These are phyloP conservation scores for Picea abies DNA, from an alignment of 83 land plant species.

Conservation along the genomic window DNA sequence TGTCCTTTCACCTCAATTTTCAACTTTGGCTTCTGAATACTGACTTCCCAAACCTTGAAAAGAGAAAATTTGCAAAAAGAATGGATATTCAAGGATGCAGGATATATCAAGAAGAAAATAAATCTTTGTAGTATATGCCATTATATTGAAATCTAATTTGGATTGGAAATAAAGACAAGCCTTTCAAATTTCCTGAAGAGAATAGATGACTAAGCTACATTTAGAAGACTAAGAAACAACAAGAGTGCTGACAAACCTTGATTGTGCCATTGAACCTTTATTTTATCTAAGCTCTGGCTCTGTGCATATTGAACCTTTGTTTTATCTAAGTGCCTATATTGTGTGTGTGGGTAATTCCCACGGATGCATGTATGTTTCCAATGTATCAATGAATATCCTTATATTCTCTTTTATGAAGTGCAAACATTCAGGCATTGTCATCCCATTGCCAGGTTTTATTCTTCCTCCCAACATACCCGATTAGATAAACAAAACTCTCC, in stretches of 20 bases:
- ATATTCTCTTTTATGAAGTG: no score
- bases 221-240: background rate
- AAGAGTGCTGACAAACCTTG: conserved; percentile 4
- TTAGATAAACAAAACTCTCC: background rate
- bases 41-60: conserved; percentile 19
- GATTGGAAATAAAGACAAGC: background rate
- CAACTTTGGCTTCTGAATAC: conserved; percentile 8
- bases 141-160: background rate
- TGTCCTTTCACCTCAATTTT: conserved; percentile 12
- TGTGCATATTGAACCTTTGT: no score
- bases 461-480: background rate
- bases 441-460: background rate
- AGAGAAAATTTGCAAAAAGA: conserved; percentile 5
- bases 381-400: no score
- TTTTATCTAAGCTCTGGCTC: no score
- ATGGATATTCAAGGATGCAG: background rate
- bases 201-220: conserved; percentile 4
- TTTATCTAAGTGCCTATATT: no score
- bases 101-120: background rate
- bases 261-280: conserved; percentile 8
- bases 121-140: background rate
- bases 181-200: background rate
- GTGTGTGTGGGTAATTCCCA: no score
- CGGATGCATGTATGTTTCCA: no score
- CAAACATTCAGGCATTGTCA: no score